Conservation (phyloP, 2,329 filamentous ascomycete species). For the Coniochaeta sp. region DNA sequence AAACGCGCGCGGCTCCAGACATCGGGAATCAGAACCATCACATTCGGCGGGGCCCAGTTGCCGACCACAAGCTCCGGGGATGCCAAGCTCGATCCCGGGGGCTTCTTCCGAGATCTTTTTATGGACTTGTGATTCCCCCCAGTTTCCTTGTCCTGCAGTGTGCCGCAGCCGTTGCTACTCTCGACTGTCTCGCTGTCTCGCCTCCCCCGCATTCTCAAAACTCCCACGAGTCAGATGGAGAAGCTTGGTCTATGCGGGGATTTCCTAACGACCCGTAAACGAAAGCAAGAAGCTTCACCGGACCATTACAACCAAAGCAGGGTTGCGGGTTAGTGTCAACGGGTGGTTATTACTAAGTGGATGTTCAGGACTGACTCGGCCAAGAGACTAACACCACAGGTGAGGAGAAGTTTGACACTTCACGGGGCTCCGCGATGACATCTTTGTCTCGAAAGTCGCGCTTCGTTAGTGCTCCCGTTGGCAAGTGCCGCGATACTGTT, state of each 20-base stretch:
- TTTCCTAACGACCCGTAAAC: no score
- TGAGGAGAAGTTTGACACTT: no score
- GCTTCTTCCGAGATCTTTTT: background rate
- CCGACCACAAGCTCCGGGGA: background rate
- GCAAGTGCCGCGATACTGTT: background rate
- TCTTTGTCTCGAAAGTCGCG: background rate
- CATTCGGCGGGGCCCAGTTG: background rate
- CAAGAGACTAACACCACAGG: background rate
- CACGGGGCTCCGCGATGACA: background rate
- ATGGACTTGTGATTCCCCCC: background rate
- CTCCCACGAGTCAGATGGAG: no score
- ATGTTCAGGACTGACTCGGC: background rate
- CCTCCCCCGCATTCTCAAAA: no score
- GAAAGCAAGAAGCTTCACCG: no score
- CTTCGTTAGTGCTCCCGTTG: background rate
- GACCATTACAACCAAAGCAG: no score
- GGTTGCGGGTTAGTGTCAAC: no score
- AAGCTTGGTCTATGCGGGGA: no score
- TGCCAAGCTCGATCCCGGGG: background rate
- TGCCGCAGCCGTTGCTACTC: background rate
- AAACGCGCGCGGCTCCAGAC: constrained; percentile 1
- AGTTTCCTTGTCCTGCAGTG: background rate
- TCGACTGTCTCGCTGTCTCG: background rate
- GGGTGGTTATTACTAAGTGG: no score
- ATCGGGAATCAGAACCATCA: background rate